Conservation (phyloP, 768 basidiomycete species). For the Boletus sp. region DNA sequence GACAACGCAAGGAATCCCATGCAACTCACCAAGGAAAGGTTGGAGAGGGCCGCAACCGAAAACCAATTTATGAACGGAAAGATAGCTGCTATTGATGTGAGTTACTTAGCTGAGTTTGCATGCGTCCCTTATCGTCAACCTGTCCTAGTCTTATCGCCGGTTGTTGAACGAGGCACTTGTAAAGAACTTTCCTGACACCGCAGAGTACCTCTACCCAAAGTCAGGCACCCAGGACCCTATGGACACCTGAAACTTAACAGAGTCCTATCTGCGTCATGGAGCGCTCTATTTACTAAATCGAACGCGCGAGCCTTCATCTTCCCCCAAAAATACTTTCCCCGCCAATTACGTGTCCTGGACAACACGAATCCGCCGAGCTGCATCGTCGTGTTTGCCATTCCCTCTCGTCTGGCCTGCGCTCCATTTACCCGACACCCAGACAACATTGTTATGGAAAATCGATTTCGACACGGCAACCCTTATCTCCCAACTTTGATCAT, state of each 20-base stretch:
- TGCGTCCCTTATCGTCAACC: neutral
- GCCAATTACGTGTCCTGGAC: constrained; percentile 7
- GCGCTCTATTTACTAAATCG: constrained; percentile 1
- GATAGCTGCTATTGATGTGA: constrained; percentile 71
- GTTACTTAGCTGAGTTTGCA: constrained; percentile 17
- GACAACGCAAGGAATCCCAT: constrained; percentile 80
- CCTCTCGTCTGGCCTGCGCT: constrained; percentile 1
- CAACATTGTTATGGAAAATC: constrained; percentile 14
- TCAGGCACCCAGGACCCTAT: constrained; percentile 6
- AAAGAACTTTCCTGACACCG: constrained; percentile 66
- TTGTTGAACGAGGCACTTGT: constrained; percentile 67
- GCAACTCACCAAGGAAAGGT: constrained; percentile 74
- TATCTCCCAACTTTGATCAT: constrained; percentile 18
- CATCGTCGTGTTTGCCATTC: constrained; percentile 1
- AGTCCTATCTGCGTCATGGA: neutral
- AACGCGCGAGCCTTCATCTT: neutral
- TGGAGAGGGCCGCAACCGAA: constrained; percentile 83
- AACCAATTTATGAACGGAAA: constrained; percentile 93
- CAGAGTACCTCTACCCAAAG: constrained; percentile 22
- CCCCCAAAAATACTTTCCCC: neutral
- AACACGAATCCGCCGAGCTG: neutral
- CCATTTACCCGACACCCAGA: constrained; percentile 5
- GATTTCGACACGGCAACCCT: constrained; percentile 12
- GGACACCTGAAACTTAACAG: constrained; percentile 9
- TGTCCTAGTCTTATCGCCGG: constrained; percentile 61